Conservation (phyloP, 2,329 filamentous ascomycete species). For the Aspergillus sp. region DNA sequence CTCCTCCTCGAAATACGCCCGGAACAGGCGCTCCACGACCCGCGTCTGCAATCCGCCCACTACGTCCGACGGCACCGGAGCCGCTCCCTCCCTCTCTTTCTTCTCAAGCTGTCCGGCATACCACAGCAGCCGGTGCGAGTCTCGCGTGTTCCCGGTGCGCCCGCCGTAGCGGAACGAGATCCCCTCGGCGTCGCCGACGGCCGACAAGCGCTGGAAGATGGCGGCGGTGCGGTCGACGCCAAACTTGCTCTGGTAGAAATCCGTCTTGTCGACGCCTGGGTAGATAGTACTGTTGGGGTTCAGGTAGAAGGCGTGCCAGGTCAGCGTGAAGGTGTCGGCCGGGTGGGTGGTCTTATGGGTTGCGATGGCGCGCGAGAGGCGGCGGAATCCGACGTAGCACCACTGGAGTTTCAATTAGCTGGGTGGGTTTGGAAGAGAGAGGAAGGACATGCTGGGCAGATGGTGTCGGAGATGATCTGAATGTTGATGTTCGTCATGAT, state of each 20-base stretch:
- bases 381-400: slow-evolving; percentile 78
- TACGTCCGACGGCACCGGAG: slow-evolving; percentile 26
- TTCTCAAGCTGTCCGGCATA: slow-evolving; percentile 58
- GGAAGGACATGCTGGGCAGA: slow-evolving; percentile 60
- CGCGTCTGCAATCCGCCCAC: slow-evolving; percentile 55
- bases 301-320: slow-evolving; percentile 80
- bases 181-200: slow-evolving; percentile 63
- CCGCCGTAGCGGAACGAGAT: slow-evolving; percentile 73
- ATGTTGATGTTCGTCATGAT: slow-evolving; percentile 74
- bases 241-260: slow-evolving; percentile 63
- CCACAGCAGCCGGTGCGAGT: slow-evolving; percentile 75
- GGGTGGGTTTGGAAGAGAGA: slow-evolving; percentile 1
- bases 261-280: slow-evolving; percentile 52
- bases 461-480: slow-evolving; percentile 75
- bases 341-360: slow-evolving; percentile 64
- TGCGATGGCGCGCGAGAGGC: slow-evolving; percentile 70
- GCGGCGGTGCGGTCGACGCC: slow-evolving; percentile 59
- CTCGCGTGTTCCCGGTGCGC: slow-evolving; percentile 71
- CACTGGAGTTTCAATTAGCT: slow-evolving; percentile 33
- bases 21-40: slow-evolving; percentile 64
- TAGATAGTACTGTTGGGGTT: slow-evolving; percentile 62
- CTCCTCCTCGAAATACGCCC: slow-evolving; percentile 64
- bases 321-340: slow-evolving; percentile 68
- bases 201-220: slow-evolving; percentile 58
- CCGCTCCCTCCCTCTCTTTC: neutral